Evolutionary conservation across 345 rosid species (phyloP).

Genomic region (Pistacia integerrima): DNA sequence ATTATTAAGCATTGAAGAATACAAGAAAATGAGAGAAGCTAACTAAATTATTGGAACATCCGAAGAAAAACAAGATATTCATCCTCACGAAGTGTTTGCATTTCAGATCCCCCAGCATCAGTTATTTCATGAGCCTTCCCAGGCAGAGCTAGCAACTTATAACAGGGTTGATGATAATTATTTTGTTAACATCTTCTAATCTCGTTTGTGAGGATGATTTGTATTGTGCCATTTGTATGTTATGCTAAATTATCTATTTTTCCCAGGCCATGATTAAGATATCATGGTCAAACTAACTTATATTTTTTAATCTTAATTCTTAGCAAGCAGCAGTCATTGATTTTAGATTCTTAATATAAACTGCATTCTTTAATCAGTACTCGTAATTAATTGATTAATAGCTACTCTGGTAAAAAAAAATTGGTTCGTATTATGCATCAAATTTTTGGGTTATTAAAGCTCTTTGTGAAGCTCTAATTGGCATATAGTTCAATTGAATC

Average conservation of each 20-base stretch:
- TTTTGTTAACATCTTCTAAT: too few relatives aligned
- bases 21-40: constrained; percentile 46
- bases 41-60: constrained; percentile 9
- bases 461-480: neutral
- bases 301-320: neutral
- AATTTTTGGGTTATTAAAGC: too few relatives aligned
- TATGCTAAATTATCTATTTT: neutral
- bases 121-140: neutral
- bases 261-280: neutral
- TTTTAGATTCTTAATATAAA: neutral
- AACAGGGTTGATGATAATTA: neutral
- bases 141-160: neutral
- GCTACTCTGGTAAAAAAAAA: too few relatives aligned
- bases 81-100: neutral
- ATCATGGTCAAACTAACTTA: neutral
- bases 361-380: neutral
- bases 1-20: constrained; percentile 58
- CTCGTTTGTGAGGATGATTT: neutral
- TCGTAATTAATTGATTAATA: too few relatives aligned
- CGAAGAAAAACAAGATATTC: neutral
- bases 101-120: neutral
- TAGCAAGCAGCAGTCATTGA: neutral
- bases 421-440: too few relatives aligned
- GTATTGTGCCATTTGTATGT: neutral
- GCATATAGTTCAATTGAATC: too few relatives aligned